Evolutionary conservation across 805 yeast genomes (phyloP), one percentile per base, ranked within the genome.

Genomic region (Yarrowia bubula): DNA sequence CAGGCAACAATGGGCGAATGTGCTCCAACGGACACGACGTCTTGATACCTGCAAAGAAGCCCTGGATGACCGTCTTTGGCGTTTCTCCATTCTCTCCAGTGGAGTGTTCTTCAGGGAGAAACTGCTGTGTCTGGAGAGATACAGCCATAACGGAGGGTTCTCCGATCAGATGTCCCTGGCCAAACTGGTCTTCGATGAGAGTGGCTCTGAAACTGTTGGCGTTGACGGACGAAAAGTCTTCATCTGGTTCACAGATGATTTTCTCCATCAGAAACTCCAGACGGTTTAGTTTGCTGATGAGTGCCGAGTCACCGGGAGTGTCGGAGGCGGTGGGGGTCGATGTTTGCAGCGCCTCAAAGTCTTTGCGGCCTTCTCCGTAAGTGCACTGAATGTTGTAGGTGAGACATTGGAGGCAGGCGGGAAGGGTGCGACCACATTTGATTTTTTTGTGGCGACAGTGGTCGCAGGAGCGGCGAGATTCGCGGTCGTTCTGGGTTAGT

Each of bases 401-500:
- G 43, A 51, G 58, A 9, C 58, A 51, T 2, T 51, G 58, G 0
- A 51, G 43, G 43, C 58, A 51, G 8, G 58, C 58, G 9, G 58
- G 58, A 9, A 51, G 58, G 4, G 58, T 51, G 3, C 58, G 43
- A 13, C 58, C 58, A 10, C 58, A 51, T 8, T 51, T 51, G 58
- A 51, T 51, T 22, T 51, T 51, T 18, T 51, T 51, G 43, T 51
- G 58, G 18, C 58, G 42, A n/a, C 58, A 51, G 33, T 51, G 58
- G n/a, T 51, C 58, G 58, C 58, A 51, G 35, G 58, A 51, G 7
- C 58, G 58, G 43, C 58, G 58, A 1, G 58, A 51, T n/a, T 51
- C 58, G 9, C 58, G 58, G 33, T 51, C 58, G 58, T 51, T 51
- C 58, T 51, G 58, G n/a, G 58, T 51, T 51, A 51, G 43, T 15